These are phyloP conservation scores for Thelonectria olida DNA, from an alignment of 2,329 filamentous ascomycete species.

Conservation along the genomic window DNA sequence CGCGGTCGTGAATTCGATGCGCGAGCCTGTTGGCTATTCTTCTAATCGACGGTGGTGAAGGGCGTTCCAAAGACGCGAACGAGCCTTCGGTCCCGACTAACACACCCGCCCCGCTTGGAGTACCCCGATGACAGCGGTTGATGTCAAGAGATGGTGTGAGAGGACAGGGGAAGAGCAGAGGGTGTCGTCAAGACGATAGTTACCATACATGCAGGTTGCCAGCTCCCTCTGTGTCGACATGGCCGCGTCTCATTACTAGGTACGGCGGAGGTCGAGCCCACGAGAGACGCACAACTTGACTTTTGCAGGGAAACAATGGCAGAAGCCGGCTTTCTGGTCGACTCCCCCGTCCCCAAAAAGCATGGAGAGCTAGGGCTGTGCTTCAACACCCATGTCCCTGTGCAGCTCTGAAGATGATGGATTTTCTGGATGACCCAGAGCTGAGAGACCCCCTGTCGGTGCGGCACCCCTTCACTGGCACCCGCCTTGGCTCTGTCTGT, in stretches of 20 bases:
- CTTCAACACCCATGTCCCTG: constrained; percentile 13
- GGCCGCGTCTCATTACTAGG: constrained; percentile 18
- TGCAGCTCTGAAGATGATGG: constrained; percentile 3
- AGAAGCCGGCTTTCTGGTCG: constrained; percentile 9
- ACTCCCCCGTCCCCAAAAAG: background rate
- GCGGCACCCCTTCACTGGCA: background rate
- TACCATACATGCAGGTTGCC: constrained; percentile 16
- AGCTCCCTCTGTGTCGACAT: background rate
- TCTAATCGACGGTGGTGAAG: background rate
- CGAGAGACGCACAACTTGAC: too few species aligned
- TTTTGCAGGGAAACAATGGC: constrained; percentile 3
- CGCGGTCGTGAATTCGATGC: background rate
- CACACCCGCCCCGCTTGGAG: background rate
- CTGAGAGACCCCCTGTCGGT: constrained; percentile 5
- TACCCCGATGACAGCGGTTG: background rate
- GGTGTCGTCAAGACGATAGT: constrained; percentile 2
- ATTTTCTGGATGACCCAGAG: constrained; percentile 3
- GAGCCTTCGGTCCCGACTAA: background rate
- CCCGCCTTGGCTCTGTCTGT: background rate
- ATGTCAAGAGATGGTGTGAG: background rate
- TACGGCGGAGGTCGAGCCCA: too few species aligned
- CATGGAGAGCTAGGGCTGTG: constrained; percentile 9
- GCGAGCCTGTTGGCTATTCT: constrained; percentile 1
- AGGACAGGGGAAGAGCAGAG: background rate
- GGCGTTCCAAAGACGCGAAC: background rate